Percentiles rank a stretch among this genome's conserved stretches.
Conservation (phyloP, 2,329 filamentous ascomycete genomes). For the Corinectria fuckeliana region DNA sequence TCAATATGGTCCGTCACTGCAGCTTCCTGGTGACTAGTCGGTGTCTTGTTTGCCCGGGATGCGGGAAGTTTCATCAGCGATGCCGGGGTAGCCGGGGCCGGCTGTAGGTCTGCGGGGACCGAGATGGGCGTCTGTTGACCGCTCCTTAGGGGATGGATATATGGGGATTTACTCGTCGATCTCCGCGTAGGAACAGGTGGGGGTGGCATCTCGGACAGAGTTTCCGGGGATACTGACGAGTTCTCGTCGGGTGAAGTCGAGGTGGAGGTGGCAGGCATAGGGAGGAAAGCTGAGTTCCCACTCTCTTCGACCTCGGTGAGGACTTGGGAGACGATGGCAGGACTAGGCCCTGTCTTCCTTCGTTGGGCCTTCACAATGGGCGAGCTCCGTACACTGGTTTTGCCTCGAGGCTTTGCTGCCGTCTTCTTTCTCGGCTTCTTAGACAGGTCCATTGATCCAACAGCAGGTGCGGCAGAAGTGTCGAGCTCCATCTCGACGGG, state of each 20-base stretch:
- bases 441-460: conserved; percentile 53
- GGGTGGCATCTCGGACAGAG: conserved; percentile 69
- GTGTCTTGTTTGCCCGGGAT: conserved; percentile 57
- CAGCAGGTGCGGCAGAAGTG: conserved; percentile 43
- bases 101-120: conserved; percentile 39
- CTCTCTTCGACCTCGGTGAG: conserved; percentile 59
- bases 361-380: conserved; percentile 74
- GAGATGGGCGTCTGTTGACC: conserved; percentile 35
- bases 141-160: conserved; percentile 63
- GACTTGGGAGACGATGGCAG: conserved; percentile 62
- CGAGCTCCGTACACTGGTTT: conserved; percentile 69
- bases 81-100: conserved; percentile 69
- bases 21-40: conserved; percentile 49
- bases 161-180: conserved; percentile 71
- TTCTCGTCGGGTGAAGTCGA: conserved; percentile 67
- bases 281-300: conserved; percentile 47
- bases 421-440: conserved; percentile 62
- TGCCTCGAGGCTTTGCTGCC: conserved; percentile 57
- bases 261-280: conserved; percentile 48
- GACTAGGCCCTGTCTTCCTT: conserved; percentile 59
- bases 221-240: conserved; percentile 69
- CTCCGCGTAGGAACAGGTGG: conserved; percentile 70
- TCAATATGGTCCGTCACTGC: conserved; percentile 61
- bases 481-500: conserved; percentile 65
- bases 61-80: conserved; percentile 81